Evolutionary conservation across 1,284 basidiomycete genomes (phyloP).

Genomic region (Trichosporon inkin): DNA sequence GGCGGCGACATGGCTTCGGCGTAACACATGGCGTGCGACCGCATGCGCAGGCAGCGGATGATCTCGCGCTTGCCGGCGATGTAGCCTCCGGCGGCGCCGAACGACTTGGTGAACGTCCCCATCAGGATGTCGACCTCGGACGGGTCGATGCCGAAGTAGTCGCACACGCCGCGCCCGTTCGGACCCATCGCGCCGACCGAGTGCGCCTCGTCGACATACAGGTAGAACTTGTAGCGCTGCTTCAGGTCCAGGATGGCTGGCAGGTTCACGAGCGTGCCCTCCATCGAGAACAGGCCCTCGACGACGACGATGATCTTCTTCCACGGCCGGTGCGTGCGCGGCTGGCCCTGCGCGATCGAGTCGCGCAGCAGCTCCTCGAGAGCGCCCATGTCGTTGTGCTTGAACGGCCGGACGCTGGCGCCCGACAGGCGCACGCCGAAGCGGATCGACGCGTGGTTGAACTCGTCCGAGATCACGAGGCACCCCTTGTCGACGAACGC

Average conservation of each 20-base stretch:
- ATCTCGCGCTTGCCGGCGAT: conserved; percentile 77
- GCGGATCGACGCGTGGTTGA: conserved; percentile 94
- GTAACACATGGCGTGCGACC: conserved; percentile 80
- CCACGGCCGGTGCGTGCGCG: conserved; percentile 95
- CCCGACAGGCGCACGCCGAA: conserved; percentile 87
- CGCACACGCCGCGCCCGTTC: conserved; percentile 86
- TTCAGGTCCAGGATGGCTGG: conserved; percentile 82
- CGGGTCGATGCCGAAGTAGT: conserved; percentile 89
- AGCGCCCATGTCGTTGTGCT: conserved; percentile 89
- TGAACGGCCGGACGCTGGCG: conserved; percentile 87
- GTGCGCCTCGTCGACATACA: conserved; percentile 96
- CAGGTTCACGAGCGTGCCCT: conserved; percentile 85
- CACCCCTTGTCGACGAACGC: conserved; percentile 87
- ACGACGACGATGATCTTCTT: conserved; percentile 96
- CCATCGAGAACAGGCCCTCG: conserved; percentile 97
- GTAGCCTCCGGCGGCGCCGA: conserved; percentile 95
- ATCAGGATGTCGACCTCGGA: conserved; percentile 85
- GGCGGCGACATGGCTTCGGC: conserved; percentile 88
- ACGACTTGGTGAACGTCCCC: conserved; percentile 99
- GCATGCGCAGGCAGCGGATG: conserved; percentile 74
- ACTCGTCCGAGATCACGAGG: conserved; percentile 93
- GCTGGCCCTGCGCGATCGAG: conserved; percentile 93
- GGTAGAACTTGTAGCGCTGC: conserved; percentile 96
- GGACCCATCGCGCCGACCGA: conserved; percentile 94
- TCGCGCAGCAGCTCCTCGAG: conserved; percentile 81